These are phyloP conservation scores for Thinopyrum elongatum DNA, from an alignment of 176 grass and related monocot genomes.

Conservation along the genomic window DNA sequence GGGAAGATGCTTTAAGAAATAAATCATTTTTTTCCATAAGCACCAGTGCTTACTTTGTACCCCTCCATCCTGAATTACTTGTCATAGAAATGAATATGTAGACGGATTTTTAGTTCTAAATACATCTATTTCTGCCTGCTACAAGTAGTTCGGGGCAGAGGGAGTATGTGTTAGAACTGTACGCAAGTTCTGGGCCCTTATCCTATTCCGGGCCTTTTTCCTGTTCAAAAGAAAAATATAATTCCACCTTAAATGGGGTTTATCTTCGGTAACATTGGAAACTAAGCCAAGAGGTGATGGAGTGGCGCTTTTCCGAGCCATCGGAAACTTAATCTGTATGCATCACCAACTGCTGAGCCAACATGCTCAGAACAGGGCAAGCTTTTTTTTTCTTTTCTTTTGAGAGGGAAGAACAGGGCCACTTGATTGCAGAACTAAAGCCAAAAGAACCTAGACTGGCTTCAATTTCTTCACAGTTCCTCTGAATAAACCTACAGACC, in stretches of 20 bases:
- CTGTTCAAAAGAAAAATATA: neutral
- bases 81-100: no score
- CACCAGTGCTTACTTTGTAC: no score
- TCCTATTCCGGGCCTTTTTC: no score
- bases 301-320: neutral
- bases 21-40: no score
- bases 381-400: no score
- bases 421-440: neutral
- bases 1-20: no score
- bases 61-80: no score
- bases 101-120: no score
- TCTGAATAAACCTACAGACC: constrained; percentile 48
- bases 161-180: no score
- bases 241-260: neutral
- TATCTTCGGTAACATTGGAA: neutral
- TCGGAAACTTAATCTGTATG: neutral
- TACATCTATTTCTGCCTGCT: no score
- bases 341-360: neutral
- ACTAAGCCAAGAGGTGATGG: neutral
- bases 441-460: neutral
- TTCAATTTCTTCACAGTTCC: neutral
- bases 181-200: no score
- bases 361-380: neutral
- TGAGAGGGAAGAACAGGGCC: neutral
- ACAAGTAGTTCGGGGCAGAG: no score